Base-by-base conservation (phyloP, 208 protist species). In the Trypanosoma cruzi region DNA sequence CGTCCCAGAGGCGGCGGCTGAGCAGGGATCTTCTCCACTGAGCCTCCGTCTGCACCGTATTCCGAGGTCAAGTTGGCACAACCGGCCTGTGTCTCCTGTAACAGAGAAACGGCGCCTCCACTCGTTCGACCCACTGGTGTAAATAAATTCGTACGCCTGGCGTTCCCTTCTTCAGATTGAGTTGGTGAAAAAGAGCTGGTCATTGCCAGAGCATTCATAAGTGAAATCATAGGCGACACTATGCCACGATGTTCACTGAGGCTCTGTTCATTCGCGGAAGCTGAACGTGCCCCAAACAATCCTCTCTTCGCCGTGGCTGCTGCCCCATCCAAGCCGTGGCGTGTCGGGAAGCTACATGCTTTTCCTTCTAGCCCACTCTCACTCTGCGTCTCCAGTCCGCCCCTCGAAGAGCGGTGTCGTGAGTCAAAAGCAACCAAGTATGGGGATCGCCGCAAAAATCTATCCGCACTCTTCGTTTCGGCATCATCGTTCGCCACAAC, bases 101-200 rank as follows among this genome's bases (percentile, higher is more conserved):
- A 40, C 40, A 52, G 34, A 54, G 64, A n/a, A n/a, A 54, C 4
- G 13, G 4, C 1, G 36, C 36, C 20, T 22, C 18, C n/a, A 24
- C 53, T 53, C 4, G 22, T 28, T 22, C 31, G 28, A 37, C 29
- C 60, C 29, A 24, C 50, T 0, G 29, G 3, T 3, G 48, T 37
- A 42, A n/a, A 42, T 1, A 36, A 14, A 11, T 22, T 11, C 18
- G n/a, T 53, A 34, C 26, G 52, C 22, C 22, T 62, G 18, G 18
- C 7, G n/a, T 48, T 37, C 6, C n/a, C 64, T 32, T 58, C 53
- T 49, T 58, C 64, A 29, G 64, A 68, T 26, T 24, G 50, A 8
- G 53, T 60, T 48, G 59, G 34, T 24, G 53, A 68, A 34, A 60
- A 26, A 36, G 52, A 52, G 36, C 64, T 68, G 20, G 46, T n/a